Percentiles rank a stretch among this genome's conserved stretches.
These are phyloP conservation scores for Mycena citricolor DNA, from an alignment of 1,284 basidiomycete genomes.

Conservation along the genomic window DNA sequence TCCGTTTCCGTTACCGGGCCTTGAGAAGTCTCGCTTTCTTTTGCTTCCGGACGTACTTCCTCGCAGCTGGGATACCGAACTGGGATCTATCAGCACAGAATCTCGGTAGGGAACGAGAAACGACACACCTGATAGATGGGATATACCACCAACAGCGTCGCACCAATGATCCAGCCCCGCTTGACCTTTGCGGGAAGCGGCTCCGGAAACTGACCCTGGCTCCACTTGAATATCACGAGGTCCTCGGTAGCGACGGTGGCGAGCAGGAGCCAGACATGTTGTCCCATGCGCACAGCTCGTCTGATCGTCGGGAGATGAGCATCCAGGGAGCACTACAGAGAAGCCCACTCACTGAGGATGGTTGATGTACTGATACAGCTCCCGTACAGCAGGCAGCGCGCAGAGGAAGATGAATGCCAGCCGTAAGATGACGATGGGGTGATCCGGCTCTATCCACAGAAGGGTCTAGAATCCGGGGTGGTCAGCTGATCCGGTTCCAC, in stretches of 20 bases:
- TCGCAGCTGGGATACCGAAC: constrained; percentile 53
- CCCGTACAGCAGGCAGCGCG: constrained; percentile 76
- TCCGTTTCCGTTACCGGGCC: constrained; percentile 26
- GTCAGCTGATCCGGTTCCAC: constrained; percentile 2
- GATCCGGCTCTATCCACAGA: constrained; percentile 86
- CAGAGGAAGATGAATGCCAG: constrained; percentile 78
- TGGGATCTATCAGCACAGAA: constrained; percentile 22
- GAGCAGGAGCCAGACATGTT: constrained; percentile 80
- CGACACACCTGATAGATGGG: constrained; percentile 59
- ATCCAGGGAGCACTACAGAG: not conserved
- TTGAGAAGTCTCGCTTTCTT: constrained; percentile 41
- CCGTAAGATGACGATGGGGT: constrained; percentile 75
- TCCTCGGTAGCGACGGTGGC: constrained; percentile 80
- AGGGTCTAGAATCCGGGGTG: constrained; percentile 56
- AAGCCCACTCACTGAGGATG: constrained; percentile 63
- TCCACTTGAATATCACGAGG: constrained; percentile 76
- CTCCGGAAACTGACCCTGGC: constrained; percentile 64
- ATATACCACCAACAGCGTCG: constrained; percentile 61
- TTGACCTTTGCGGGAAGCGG: constrained; percentile 64
- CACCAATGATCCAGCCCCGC: constrained; percentile 63
- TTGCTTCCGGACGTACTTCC: constrained; percentile 47
- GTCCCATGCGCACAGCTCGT: constrained; percentile 79
- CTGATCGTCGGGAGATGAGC: constrained; percentile 36
- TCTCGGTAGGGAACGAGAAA: not conserved
- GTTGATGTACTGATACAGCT: constrained; percentile 78